These are phyloP conservation scores for Gymnopilus junonius DNA, from an alignment of 768 basidiomycete species.

Conservation along the genomic window DNA sequence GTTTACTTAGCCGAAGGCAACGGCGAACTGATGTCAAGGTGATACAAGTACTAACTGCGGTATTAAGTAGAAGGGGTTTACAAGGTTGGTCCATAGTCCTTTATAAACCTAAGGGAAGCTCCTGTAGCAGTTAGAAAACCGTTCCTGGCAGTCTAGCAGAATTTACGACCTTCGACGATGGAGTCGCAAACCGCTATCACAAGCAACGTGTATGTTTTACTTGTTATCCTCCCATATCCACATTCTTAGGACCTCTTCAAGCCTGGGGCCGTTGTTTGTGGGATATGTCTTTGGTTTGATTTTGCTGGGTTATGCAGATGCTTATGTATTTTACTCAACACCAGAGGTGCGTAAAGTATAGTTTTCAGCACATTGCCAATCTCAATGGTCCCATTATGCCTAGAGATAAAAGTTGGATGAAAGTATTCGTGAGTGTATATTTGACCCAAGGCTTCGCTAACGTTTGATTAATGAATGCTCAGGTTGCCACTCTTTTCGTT, in stretches of 20 bases:
- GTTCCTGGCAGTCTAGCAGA: not conserved
- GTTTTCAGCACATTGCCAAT: slow-evolving; percentile 10
- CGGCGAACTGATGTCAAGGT: not conserved
- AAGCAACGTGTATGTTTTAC: slow-evolving; percentile 4
- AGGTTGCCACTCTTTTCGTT: slow-evolving; percentile 15
- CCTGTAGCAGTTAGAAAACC: not conserved
- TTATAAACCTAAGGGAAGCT: not conserved
- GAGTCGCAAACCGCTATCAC: not conserved
- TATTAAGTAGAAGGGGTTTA: not conserved
- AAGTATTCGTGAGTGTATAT: slow-evolving; percentile 1
- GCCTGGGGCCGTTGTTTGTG: slow-evolving; percentile 21
- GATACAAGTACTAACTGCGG: not conserved
- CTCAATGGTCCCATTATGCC: not conserved
- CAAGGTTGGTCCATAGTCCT: not conserved
- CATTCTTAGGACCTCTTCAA: not conserved
- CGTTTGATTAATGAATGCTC: not conserved
- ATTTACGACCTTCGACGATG: slow-evolving; percentile 5
- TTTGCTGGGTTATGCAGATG: slow-evolving; percentile 16
- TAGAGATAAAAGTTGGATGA: slow-evolving; percentile 14
- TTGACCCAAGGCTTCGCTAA: not conserved
- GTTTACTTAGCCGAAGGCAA: not conserved
- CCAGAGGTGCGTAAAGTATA: slow-evolving; percentile 27
- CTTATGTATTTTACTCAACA: slow-evolving; percentile 20
- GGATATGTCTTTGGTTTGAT: slow-evolving; percentile 19
- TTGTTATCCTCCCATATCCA: not conserved